Conservation (phyloP, 164 flowering plant genomes). For the Annona cherimola region DNA sequence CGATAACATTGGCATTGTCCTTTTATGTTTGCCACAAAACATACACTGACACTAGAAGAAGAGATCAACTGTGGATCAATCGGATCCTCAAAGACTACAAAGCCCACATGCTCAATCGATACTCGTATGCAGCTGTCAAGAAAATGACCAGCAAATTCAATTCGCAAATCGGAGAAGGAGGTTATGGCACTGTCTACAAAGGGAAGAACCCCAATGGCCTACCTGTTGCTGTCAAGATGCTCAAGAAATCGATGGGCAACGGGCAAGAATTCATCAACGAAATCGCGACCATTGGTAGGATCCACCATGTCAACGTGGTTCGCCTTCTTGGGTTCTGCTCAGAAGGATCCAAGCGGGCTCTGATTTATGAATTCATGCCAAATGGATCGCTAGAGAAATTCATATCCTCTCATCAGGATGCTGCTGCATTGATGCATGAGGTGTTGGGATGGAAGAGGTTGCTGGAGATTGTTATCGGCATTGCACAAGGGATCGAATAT, state of each 20-base stretch:
- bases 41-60: neutral
- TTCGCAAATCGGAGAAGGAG: slow-evolving; percentile 5
- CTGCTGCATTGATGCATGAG: neutral
- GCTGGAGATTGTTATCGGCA: slow-evolving; percentile 15
- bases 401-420: slow-evolving; percentile 23
- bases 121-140: slow-evolving; percentile 4
- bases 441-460: slow-evolving; percentile 8
- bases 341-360: slow-evolving; percentile 7
- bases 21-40: neutral
- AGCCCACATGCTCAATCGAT: neutral
- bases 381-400: slow-evolving; percentile 16
- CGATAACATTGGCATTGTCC: neutral
- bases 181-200: slow-evolving; percentile 11
- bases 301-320: slow-evolving; percentile 11
- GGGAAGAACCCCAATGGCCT: slow-evolving; percentile 11
- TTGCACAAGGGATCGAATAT: slow-evolving; percentile 21
- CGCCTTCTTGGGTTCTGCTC: slow-evolving; percentile 11
- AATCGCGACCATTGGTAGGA: slow-evolving; percentile 8
- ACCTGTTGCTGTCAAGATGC: slow-evolving; percentile 7
- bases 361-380: slow-evolving; percentile 13
- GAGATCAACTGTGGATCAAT: neutral
- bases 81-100: neutral
- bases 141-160: neutral
- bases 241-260: neutral
- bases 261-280: slow-evolving; percentile 13